A percentile compares a stretch with the other conserved stretches of the same genome.
Evolutionary conservation across 1,284 basidiomycete species (phyloP).

Genomic region (Austroboletus novae-zelandiae): DNA sequence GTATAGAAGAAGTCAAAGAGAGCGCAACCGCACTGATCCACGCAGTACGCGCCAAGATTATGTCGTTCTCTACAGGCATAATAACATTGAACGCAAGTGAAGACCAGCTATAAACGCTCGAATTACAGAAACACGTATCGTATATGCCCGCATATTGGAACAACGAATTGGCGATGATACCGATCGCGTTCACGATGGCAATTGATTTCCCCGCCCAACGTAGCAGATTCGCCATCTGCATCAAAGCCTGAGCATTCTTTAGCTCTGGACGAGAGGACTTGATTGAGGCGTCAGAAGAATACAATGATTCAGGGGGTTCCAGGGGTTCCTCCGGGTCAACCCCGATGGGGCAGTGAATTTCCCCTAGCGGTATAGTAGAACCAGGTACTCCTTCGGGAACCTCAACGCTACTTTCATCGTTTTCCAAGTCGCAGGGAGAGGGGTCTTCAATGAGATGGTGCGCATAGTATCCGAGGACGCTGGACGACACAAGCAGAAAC

Average conservation of each 20-base stretch:
- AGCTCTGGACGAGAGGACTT: background rate
- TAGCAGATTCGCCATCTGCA: conserved; percentile 11
- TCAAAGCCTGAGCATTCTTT: background rate
- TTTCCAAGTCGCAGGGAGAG: conserved; percentile 1
- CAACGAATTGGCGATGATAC: conserved; percentile 17
- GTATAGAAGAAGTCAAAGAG: conserved; percentile 3
- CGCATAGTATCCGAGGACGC: conserved; percentile 35
- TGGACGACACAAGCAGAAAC: conserved; percentile 38
- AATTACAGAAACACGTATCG: conserved; percentile 25
- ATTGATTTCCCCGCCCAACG: conserved; percentile 25
- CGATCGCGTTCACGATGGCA: conserved; percentile 23
- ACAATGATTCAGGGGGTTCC: background rate
- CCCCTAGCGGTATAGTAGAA: background rate
- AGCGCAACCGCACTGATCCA: conserved; percentile 23
- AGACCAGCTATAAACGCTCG: conserved; percentile 13
- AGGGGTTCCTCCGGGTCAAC: background rate
- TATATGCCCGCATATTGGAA: conserved; percentile 23
- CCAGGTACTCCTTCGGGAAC: background rate
- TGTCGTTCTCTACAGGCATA: background rate
- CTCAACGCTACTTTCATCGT: background rate
- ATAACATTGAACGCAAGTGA: conserved; percentile 12
- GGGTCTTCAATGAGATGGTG: conserved; percentile 3
- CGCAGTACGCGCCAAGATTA: conserved; percentile 1
- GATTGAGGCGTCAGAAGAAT: background rate
- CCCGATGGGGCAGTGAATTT: background rate